Evolutionary conservation across 2,329 filamentous ascomycete species (phyloP), one percentile per base, ranked within the genome.

Genomic region (Berkeleyomyces rouxiae): DNA sequence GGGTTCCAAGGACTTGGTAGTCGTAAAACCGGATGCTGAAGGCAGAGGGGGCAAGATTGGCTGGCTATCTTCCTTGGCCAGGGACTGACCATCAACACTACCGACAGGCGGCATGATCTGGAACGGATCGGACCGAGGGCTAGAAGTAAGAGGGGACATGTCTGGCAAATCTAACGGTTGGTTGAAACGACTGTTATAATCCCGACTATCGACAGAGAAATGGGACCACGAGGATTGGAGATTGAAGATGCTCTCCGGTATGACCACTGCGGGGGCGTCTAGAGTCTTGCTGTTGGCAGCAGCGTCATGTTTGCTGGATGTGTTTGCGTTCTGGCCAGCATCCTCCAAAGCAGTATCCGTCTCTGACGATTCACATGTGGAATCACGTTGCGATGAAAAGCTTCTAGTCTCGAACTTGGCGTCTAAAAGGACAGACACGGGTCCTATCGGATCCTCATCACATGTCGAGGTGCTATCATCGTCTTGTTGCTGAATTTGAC

Each of bases 151-250:
- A 49, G 66, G 66, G 3, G 67, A 66, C 59, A 68, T 67, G 9
- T 58, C 58, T 7, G 59, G 61, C 58, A 43, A 40, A 59, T 57
- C 60, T 39, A 31, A 58, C 58, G n/a, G 61, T 46, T 51, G 61
- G 23, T 64, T 62, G 13, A 46, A 33, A 51, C 63, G 59, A 13
- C 58, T 57, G 31, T 11, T 61, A 63, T 51, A 64, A 64, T 80
- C 78, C 23, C 73, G 75, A 64, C 79, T 82, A 13, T 80, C 79
- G 7, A 83, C 72, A 0, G 81, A 82, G 65, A 80, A 78, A 67
- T 84, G 81, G 36, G 81, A 83, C 81, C 81, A 84, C n/a, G 76
- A 73, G 1, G 81, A 82, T 61, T 79, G 77, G 58, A 81, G 78
- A 66, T 81, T 83, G 23, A 72, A 71, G 44, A 80, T 75, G 64